Evolutionary conservation across 306 rosid species (phyloP).

Genomic region (Pachyrhizus erosus): DNA sequence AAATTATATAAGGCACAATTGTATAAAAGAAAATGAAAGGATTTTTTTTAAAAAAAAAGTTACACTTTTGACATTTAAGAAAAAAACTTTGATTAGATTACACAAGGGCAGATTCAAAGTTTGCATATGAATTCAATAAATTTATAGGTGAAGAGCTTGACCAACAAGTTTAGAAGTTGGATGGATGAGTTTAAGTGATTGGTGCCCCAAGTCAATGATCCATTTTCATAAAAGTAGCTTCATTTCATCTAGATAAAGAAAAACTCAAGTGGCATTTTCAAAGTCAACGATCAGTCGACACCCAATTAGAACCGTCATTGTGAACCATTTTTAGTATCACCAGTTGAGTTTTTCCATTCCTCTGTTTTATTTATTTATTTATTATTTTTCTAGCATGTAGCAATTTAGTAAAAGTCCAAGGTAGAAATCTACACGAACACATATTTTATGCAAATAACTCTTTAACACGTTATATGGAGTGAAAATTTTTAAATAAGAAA

Average conservation of each 20-base stretch:
- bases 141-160: background rate
- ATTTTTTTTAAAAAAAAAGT: too few relatives aligned
- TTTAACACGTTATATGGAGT: background rate
- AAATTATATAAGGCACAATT: too few relatives aligned
- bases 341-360: background rate
- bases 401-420: background rate
- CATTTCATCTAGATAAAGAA: background rate
- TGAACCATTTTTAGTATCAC: background rate
- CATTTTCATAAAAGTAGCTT: background rate
- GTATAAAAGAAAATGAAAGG: too few relatives aligned
- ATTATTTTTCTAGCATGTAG: background rate
- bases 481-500: background rate
- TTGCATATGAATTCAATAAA: conserved; percentile 1
- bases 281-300: background rate
- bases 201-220: conserved; percentile 17
- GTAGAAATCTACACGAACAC: background rate
- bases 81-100: too few relatives aligned
- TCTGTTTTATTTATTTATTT: background rate
- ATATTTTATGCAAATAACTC: background rate
- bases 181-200: background rate
- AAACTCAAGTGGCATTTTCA: background rate
- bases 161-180: background rate
- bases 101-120: background rate
- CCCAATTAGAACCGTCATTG: background rate
- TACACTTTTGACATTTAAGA: too few relatives aligned